Evolutionary conservation across 1,284 basidiomycete species (phyloP).

Genomic region (Phellopilus nigrolimitatus): DNA sequence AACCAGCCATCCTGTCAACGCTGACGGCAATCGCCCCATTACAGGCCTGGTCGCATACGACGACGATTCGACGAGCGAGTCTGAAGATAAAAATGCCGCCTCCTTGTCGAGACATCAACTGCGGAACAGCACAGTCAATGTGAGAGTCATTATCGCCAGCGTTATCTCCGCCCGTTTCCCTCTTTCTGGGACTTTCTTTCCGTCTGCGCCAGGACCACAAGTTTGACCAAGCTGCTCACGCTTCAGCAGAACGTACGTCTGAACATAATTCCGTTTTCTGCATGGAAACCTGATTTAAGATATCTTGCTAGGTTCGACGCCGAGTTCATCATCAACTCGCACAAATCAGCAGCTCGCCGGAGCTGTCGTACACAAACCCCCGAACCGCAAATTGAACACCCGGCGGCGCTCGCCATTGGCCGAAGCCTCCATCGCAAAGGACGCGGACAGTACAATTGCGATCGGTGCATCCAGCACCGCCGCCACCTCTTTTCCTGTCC

Average conservation of each 20-base stretch:
- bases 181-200: constrained; percentile 57
- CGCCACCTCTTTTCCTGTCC: neutral
- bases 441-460: neutral
- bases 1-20: too few relatives aligned
- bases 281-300: neutral
- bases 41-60: constrained; percentile 62
- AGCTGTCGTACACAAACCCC: neutral
- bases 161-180: constrained; percentile 51
- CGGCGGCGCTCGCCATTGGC: neutral
- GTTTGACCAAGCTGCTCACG: constrained; percentile 38
- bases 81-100: constrained; percentile 36
- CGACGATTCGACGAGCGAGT: constrained; percentile 59
- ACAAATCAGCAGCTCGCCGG: neutral
- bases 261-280: neutral
- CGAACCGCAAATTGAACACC: neutral
- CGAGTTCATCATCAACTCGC: neutral
- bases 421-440: neutral
- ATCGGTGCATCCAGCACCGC: neutral
- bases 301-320: neutral
- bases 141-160: constrained; percentile 52
- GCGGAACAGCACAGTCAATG: constrained; percentile 37
- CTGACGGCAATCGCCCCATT: neutral
- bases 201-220: constrained; percentile 60
- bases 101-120: constrained; percentile 28
- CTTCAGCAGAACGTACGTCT: constrained; percentile 45